phyloP scores from a whole-genome alignment of 129 eudicot genomes.

The Daucus carota region DH1_v3.0 NC_030388.2:32696501-32697000 shows the following conservation, averaged over 20 bases:
- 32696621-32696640: slow-evolving; percentile 51
- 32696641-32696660: slow-evolving; percentile 48
- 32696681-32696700: slow-evolving; percentile 34
- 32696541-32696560: slow-evolving; percentile 41
- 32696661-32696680: slow-evolving; percentile 30
- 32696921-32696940: slow-evolving; percentile 56
- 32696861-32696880: slow-evolving; percentile 57
- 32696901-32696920: slow-evolving; percentile 63
- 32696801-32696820: slow-evolving; percentile 63
- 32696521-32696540: slow-evolving; percentile 90
- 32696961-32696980: slow-evolving; percentile 19
- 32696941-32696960: slow-evolving; percentile 29
- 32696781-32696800: slow-evolving; percentile 44
- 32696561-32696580: slow-evolving; percentile 43
- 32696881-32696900: slow-evolving; percentile 68
- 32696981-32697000: slow-evolving; percentile 42
- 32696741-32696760: slow-evolving; percentile 64
- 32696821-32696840: slow-evolving; percentile 83
- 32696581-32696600: slow-evolving; percentile 43
- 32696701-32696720: slow-evolving; percentile 64
- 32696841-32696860: slow-evolving; percentile 47
- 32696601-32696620: slow-evolving; percentile 67
- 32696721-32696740: slow-evolving; percentile 61
- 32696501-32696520: slow-evolving; percentile 18
- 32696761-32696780: slow-evolving; percentile 56